Evolutionary conservation across 352 stramenopile species (phyloP), one percentile per base, ranked within the genome.

Genomic region (Phytophthora syringae): DNA sequence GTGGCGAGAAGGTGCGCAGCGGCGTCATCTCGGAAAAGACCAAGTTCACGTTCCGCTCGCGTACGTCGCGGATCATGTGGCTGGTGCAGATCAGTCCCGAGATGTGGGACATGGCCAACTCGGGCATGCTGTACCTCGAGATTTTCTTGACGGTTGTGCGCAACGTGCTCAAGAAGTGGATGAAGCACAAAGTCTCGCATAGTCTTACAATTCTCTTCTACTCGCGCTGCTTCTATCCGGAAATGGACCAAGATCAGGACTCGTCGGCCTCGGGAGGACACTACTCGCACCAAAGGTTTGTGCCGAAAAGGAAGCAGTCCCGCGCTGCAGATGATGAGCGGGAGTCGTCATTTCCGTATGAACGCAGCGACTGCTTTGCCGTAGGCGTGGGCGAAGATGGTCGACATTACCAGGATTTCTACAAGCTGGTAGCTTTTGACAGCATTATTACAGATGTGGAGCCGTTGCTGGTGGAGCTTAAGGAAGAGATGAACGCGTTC

Each of bases 11-110:
- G 9, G 89, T 98, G 15, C 79, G 85, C 50, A 98, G 89, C 21
- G 98, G 97, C 36, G 87, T 99, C 28, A 89, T 99, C 47, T 97
- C 93, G 5, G 79, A 93, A 7, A 86, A 89, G 12, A 99, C 98
- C 25, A 99, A 98, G 67, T 98, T 99, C 58, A 98, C 96, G 1
- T 99, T 97, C 53, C 89, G 84, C 16, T 95, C 95, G 64, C 91
- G 95, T 21, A 98, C 94, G 24, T 97, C 97, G 43, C 84, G 97
- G 11, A 94, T 99, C 52, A 97, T 99, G 76, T 99, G 97, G 97
- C 82, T 99, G 25, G 94, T 99, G 36, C 97, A 99, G 74, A 89
- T 99, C 64, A 96, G 85, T 27, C 85, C 89, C 1, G 94, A 98
- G 72, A 97, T 98, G 89, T 98, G 92, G 88, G 93, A 98, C 50